Evolutionary conservation across 2,329 filamentous ascomycete species (phyloP), one percentile per base, ranked within the genome.

Genomic region (Diplodia seriata): DNA sequence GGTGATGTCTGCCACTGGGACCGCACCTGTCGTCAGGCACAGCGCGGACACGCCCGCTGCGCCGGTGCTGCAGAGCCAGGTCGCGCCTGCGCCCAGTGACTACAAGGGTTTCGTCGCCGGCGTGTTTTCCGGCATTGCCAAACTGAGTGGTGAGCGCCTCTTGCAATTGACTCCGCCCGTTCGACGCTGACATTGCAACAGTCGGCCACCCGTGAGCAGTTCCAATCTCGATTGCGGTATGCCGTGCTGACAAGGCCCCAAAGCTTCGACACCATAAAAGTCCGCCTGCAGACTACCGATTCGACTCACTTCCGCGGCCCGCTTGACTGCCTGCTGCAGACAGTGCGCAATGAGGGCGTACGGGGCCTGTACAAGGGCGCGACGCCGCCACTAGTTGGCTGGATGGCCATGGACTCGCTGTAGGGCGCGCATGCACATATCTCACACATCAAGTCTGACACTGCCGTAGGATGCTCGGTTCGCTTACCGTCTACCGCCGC

Each of bases 81-180:
- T 72, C 33, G 73, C 72, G 18, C 65, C 70, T 6, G 70, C 73
- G 36, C 74, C 76, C 73, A 86, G 83, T 72, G 90, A 91, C 77
- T 98, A 97, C 84, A 94, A 92, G 75, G 95, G 94, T n/a, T 99
- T 98, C 77, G 92, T 97, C 33, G 95, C 92, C 0, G 95, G 95
- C n/a, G 89, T 97, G 7, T 97, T 97, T 77, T 97, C 92, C 47
- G 95, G 95, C 29, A 90, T 98, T 75, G 90, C 94, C 68, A 98
- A 98, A 82, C 83, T 97, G 68, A 88, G 87, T 74, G 92, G 93
- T 94, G 80, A 73, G 86, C 81, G 26, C 38, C 18, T 68, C 38
- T 54, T 29, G 18, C 12, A 36, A n/a, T 29, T n/a, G 51, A 38
- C 61, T 56, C 31, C 14, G 18, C 9, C 43, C 14, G 43, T 23